Evolutionary conservation across 1,139 yeast species (phyloP).

Genomic region (Protomyces lactucae-debilis): DNA sequence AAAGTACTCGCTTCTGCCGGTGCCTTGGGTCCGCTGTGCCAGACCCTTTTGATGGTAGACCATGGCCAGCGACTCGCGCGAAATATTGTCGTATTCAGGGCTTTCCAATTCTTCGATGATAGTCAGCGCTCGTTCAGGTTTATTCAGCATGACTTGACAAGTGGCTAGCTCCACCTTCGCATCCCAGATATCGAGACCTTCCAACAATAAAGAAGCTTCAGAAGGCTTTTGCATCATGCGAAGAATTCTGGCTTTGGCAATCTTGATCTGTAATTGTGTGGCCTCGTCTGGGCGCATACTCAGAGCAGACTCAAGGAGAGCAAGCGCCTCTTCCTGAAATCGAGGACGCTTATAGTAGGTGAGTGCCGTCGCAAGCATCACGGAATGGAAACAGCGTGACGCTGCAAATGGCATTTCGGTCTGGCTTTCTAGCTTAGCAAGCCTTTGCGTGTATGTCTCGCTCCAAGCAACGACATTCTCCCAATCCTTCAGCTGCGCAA

Average conservation of each 20-base stretch:
- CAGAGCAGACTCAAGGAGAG: slow-evolving; percentile 34
- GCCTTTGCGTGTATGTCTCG: background rate
- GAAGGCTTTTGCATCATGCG: background rate
- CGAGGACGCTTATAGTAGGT: slow-evolving; percentile 88
- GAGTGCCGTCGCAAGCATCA: slow-evolving; percentile 68
- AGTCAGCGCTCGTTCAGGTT: slow-evolving; percentile 52
- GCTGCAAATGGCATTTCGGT: background rate
- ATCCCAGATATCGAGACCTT: background rate
- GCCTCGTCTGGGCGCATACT: background rate
- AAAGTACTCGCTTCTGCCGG: slow-evolving; percentile 15
- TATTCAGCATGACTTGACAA: slow-evolving; percentile 60
- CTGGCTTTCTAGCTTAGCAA: background rate
- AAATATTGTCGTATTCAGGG: background rate
- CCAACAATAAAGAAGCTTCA: background rate
- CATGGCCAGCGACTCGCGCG: background rate
- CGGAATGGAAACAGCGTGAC: slow-evolving; percentile 41
- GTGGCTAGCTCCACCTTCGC: slow-evolving; percentile 59
- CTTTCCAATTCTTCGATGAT: slow-evolving; percentile 40
- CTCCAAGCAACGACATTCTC: background rate
- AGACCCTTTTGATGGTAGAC: slow-evolving; percentile 2
- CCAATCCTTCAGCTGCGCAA: background rate
- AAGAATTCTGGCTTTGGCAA: background rate
- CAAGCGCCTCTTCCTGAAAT: slow-evolving; percentile 68
- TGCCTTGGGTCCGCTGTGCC: background rate
- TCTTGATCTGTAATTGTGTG: background rate